Percentiles rank a stretch among this genome's conserved stretches.
phyloP scores from a whole-genome alignment of 2,329 filamentous ascomycete species.

The Plectosphaerella cucumerina region DNA sequence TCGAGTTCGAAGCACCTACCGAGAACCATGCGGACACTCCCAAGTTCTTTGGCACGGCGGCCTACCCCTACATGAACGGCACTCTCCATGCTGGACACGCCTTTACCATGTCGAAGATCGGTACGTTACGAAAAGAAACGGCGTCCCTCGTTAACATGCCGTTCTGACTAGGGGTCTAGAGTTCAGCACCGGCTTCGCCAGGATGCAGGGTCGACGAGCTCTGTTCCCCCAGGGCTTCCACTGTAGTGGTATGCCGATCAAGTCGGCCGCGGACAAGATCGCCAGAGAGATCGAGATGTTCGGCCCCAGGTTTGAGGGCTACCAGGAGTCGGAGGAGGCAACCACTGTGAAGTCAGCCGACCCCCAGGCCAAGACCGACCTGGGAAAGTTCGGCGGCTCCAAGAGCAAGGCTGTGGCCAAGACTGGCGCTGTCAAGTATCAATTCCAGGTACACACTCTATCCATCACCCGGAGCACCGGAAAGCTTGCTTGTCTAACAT shows the following conservation, averaged over 20 bases:
- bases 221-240: slow-evolving; percentile 94
- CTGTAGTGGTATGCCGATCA: slow-evolving; percentile 97
- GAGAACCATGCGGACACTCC: slow-evolving; percentile 77
- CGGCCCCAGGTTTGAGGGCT: slow-evolving; percentile 78
- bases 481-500: neutral
- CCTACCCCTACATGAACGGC: slow-evolving; percentile 73
- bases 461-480: neutral
- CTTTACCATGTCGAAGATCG: slow-evolving; percentile 88
- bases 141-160: neutral
- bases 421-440: slow-evolving; percentile 90
- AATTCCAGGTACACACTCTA: slow-evolving; percentile 50
- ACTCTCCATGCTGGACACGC: slow-evolving; percentile 86
- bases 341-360: slow-evolving; percentile 46
- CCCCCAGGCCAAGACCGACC: slow-evolving; percentile 20
- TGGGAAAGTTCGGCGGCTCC: slow-evolving; percentile 76
- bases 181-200: slow-evolving; percentile 33
- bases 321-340: slow-evolving; percentile 55
- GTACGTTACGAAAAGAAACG: slow-evolving; percentile 68
- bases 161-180: neutral
- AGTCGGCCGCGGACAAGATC: slow-evolving; percentile 94
- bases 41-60: slow-evolving; percentile 66
- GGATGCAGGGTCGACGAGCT: slow-evolving; percentile 85
- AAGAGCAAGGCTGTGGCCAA: slow-evolving; percentile 92
- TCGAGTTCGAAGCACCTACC: slow-evolving; percentile 79
- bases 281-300: slow-evolving; percentile 85